phyloP scores from a whole-genome alignment of 148 eudicot species.

The Selenicereus undatus region DNA sequence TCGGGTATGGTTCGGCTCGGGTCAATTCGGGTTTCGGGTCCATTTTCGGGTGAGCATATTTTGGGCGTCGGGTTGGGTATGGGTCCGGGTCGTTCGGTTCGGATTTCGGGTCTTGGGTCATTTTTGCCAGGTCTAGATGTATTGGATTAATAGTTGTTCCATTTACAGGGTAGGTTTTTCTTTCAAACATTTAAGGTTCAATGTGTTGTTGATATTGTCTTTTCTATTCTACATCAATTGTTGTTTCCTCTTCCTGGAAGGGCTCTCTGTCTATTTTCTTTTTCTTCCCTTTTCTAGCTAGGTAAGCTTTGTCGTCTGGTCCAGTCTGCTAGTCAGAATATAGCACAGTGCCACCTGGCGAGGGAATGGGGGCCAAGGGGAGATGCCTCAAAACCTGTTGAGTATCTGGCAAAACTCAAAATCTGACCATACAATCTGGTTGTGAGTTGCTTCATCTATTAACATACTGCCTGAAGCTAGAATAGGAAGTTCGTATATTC shows the following conservation, averaged over 20 bases:
- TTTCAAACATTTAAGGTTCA: background rate
- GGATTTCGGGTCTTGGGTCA: too few relatives aligned
- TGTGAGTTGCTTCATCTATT: background rate
- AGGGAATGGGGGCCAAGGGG: too few relatives aligned
- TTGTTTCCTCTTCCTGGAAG: background rate
- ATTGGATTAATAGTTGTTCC: background rate
- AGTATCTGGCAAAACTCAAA: too few relatives aligned
- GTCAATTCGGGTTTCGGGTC: too few relatives aligned
- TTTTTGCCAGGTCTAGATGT: too few relatives aligned
- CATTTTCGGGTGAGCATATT: too few relatives aligned
- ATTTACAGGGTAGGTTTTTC: background rate
- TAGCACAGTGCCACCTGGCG: too few relatives aligned
- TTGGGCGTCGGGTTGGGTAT: too few relatives aligned
- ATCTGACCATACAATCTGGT: background rate
- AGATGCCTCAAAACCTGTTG: too few relatives aligned
- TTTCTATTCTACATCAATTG: background rate
- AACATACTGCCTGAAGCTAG: background rate
- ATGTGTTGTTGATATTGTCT: background rate
- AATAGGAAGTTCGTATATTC: background rate
- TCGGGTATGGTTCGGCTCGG: too few relatives aligned
- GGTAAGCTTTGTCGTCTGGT: background rate
- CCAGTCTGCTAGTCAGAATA: background rate
- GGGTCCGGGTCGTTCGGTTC: too few relatives aligned
- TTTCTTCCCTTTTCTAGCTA: background rate
- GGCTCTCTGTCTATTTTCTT: background rate